phyloP scores from a whole-genome alignment of 2,329 filamentous ascomycete species.

The Colletotrichum shisoi region DNA sequence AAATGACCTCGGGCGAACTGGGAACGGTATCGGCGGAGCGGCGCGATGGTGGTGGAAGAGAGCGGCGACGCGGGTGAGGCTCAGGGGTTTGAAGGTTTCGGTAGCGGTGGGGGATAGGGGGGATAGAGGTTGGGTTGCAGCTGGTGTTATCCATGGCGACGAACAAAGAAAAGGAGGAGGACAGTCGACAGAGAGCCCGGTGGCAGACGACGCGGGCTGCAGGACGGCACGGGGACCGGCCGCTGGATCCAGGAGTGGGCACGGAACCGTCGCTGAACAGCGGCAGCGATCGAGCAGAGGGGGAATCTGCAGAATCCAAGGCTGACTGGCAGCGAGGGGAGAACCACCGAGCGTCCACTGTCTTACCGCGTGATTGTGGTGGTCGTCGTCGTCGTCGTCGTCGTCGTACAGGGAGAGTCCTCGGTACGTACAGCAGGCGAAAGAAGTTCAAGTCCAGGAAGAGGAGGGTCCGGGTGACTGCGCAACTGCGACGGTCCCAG shows the following conservation, averaged over 20 bases:
- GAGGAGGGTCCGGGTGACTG: constrained; percentile 16
- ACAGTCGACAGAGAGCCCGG: constrained; percentile 24
- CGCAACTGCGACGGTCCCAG: constrained; percentile 20
- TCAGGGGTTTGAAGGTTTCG: constrained; percentile 38
- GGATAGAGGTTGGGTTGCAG: constrained; percentile 33
- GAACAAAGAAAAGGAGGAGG: constrained; percentile 12
- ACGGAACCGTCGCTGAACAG: constrained; percentile 20
- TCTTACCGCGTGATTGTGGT: no score
- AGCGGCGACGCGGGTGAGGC: constrained; percentile 30
- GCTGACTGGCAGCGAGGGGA: neutral
- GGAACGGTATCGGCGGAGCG: constrained; percentile 49
- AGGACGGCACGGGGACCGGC: constrained; percentile 25
- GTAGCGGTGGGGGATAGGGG: constrained; percentile 40
- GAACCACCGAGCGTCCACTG: neutral
- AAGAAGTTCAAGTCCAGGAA: constrained; percentile 5
- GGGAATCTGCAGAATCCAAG: constrained; percentile 9
- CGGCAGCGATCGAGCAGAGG: constrained; percentile 1
- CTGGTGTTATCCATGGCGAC: constrained; percentile 36
- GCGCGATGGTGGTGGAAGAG: constrained; percentile 39
- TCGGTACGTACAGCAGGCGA: constrained; percentile 17
- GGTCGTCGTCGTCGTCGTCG: no score
- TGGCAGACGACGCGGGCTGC: constrained; percentile 20
- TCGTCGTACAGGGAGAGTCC: constrained; percentile 21
- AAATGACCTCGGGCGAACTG: constrained; percentile 74
- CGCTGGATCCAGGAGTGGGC: constrained; percentile 34